Conservation (phyloP, 2,329 filamentous ascomycete genomes). For the Furcasterigmium sp. region DNA sequence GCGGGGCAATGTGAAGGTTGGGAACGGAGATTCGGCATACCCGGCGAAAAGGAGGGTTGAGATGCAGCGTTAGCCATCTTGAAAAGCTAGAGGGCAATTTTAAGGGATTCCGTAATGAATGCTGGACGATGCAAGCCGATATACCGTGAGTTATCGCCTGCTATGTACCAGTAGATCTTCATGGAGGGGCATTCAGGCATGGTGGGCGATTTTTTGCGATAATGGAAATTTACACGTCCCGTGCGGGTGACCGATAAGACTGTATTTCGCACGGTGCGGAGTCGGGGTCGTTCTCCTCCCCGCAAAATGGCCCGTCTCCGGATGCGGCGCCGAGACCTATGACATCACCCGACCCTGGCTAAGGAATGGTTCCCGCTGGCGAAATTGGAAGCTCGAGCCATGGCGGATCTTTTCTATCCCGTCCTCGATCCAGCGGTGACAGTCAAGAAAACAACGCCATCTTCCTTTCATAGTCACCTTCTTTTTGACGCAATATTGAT, state of each 20-base stretch:
- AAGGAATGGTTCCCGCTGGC: not conserved
- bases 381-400: too few relatives aligned
- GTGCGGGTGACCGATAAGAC: slow-evolving; percentile 2
- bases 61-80: slow-evolving; percentile 5
- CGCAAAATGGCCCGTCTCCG: not conserved
- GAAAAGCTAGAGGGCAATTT: too few relatives aligned
- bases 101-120: slow-evolving; percentile 1
- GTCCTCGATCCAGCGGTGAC: too few relatives aligned
- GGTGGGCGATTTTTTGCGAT: not conserved
- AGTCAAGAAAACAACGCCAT: too few relatives aligned
- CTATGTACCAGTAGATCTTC: not conserved
- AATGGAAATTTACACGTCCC: not conserved
- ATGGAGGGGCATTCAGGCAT: not conserved
- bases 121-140: too few relatives aligned
- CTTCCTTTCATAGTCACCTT: too few relatives aligned
- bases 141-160: too few relatives aligned
- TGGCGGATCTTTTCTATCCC: too few relatives aligned
- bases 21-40: slow-evolving; percentile 5
- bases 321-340: slow-evolving; percentile 2
- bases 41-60: slow-evolving; percentile 2
- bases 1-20: not conserved
- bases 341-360: slow-evolving; percentile 5
- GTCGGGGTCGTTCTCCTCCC: not conserved
- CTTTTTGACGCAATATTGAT: too few relatives aligned
- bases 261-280: not conserved